Base-by-base conservation (phyloP, 2,329 filamentous ascomycete species). In the Aspergillus phoenicis region DNA sequence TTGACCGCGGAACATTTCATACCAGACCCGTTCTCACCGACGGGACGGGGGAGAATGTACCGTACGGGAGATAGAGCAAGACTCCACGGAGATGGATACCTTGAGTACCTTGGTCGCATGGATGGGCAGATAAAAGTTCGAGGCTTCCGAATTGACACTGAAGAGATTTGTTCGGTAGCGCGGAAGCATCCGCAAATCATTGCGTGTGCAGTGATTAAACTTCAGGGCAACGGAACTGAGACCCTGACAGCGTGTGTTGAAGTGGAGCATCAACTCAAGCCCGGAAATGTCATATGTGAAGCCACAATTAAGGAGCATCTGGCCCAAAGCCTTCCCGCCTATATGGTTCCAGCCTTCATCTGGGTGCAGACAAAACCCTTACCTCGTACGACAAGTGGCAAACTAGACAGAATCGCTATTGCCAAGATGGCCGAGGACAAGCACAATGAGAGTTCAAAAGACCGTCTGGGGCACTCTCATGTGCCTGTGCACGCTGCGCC, bases 91-190 rank as follows among this genome's bases (percentile, higher is more conserved):
- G 52, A 59, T 33, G 58, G 58, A 1, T 15, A 28, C 3, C 52
- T 59, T n/a, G 53, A 52, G 36, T 48, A 48, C 45, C 47, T 61
- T 11, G 59, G 47, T 28, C 54, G 54, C 6, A 24, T 47, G 5
- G 53, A 57, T 53, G 47, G 47, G 17, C 59, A 57, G 26, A 38
- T 61, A n/a, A 57, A 61, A 39, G 41, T 53, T 13, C 30, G 51
- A 26, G 51, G 51, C 10, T 20, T 53, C 13, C 51, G 51, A 39
- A 26, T 53, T 36, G 51, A 53, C 17, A 39, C 51, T 15, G 30
- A 22, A 5, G 51, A 53, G 47, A 33, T 43, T 39, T 33, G 38
- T 26, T 45, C 47, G 13, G 24, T 49, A 5, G 48, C 28, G n/a
- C 36, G 53, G 22, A 39, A 17, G 10, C 49, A 59, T 28, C 57